Conservation (phyloP, 129 eudicot genomes). For the Kitagawia praeruptora region DNA sequence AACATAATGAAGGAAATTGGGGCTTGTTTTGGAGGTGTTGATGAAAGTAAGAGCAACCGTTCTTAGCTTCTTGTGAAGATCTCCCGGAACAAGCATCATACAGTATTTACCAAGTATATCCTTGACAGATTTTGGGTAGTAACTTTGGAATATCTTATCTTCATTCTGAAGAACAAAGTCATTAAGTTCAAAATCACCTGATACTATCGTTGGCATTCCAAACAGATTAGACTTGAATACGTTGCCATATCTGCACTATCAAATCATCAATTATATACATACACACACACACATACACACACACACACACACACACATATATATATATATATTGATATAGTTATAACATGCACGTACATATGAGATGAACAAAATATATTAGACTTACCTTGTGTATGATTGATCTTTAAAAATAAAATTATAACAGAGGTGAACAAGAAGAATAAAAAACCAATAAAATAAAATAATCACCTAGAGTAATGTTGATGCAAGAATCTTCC, state of each 20-base stretch:
- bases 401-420: no score
- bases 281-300: no score
- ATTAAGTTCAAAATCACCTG: constrained; percentile 26
- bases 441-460: background rate
- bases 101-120: constrained; percentile 34
- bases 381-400: no score
- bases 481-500: constrained; percentile 8
- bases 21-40: constrained; percentile 12
- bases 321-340: no score
- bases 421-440: background rate
- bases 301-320: no score
- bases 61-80: constrained; percentile 35
- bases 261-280: background rate
- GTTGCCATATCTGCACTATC: background rate
- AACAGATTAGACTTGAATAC: constrained; percentile 2
- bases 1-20: constrained; percentile 18
- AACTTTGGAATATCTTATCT: constrained; percentile 28
- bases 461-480: constrained; percentile 4
- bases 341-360: no score
- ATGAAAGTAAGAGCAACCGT: constrained; percentile 23
- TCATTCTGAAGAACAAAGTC: constrained; percentile 37
- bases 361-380: no score
- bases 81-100: constrained; percentile 39
- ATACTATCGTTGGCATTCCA: background rate
- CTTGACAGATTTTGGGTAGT: constrained; percentile 33